phyloP scores from a whole-genome alignment of 2,329 filamentous ascomycete species.

The Colletotrichum filicis region DNA sequence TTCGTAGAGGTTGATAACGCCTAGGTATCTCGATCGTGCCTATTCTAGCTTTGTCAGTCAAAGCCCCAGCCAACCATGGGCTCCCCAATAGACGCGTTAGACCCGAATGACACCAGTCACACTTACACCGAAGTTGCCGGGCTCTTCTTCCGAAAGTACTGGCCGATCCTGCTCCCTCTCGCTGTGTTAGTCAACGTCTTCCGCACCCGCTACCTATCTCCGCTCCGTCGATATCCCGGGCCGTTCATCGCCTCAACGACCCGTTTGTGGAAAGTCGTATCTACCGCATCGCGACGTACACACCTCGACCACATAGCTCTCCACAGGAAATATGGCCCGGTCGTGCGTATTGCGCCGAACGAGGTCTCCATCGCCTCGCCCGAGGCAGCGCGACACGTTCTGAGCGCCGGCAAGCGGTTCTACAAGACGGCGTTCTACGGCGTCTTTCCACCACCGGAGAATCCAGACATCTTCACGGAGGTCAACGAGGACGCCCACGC shows the following conservation, averaged over 20 bases:
- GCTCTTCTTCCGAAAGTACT: constrained; percentile 44
- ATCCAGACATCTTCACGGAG: constrained; percentile 69
- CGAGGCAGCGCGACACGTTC: constrained; percentile 46
- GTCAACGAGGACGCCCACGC: constrained; percentile 64
- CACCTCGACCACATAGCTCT: constrained; percentile 56
- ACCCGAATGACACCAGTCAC: not conserved
- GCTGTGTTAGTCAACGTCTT: constrained; percentile 52
- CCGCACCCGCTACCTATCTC: constrained; percentile 61
- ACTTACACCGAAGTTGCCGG: constrained; percentile 13
- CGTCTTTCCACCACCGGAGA: constrained; percentile 66
- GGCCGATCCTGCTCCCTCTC: constrained; percentile 49
- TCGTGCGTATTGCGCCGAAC: constrained; percentile 46
- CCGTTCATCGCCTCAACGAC: constrained; percentile 70
- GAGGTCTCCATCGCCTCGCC: constrained; percentile 51
- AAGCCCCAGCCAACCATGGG: not conserved
- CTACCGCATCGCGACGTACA: constrained; percentile 50
- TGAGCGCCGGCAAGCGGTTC: constrained; percentile 62
- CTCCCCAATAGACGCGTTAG: not conserved
- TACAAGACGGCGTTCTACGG: constrained; percentile 64
- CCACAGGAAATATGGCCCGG: constrained; percentile 45
- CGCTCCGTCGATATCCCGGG: constrained; percentile 78
- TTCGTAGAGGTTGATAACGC: not conserved
- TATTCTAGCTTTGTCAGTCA: not conserved
- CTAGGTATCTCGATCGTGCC: not conserved
- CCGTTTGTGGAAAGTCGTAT: constrained; percentile 55